These are phyloP conservation scores for Phoenix dactylifera DNA, from an alignment of 176 grass and related monocot species.

Conservation along the genomic window DNA sequence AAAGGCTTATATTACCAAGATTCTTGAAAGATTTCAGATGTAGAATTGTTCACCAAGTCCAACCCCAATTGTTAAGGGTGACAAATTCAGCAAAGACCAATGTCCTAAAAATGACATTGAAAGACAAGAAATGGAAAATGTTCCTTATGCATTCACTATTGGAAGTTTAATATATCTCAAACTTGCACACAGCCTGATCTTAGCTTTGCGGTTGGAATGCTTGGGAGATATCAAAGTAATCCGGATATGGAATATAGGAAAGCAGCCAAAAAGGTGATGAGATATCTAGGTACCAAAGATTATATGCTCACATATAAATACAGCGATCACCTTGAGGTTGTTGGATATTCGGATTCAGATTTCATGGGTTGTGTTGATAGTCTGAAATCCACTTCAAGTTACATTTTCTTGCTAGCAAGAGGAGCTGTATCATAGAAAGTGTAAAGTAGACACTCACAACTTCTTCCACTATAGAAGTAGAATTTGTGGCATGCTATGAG, in stretches of 20 bases:
- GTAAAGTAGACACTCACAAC: neutral
- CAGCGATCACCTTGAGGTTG: neutral
- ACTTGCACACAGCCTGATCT: neutral
- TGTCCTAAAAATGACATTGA: no score
- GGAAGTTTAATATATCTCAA: constrained; percentile 7
- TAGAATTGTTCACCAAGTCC: no score
- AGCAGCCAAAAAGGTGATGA: constrained; percentile 5
- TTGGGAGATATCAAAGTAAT: neutral
- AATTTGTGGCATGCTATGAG: constrained; percentile 23
- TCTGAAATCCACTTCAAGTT: constrained; percentile 9
- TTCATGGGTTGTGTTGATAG: neutral
- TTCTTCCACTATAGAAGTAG: constrained; percentile 2
- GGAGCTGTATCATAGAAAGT: constrained; percentile 15
- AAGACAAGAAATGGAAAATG: no score
- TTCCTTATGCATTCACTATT: neutral
- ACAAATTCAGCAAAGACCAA: no score
- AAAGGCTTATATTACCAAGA: no score
- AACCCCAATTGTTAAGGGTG: no score
- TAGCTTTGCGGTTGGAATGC: no score
- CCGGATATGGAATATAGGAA: neutral
- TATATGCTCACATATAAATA: constrained; percentile 5
- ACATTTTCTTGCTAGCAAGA: neutral
- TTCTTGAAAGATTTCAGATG: no score
- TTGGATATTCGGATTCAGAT: constrained; percentile 1
- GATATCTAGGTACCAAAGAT: constrained; percentile 17